Conservation (phyloP, 2,329 filamentous ascomycete genomes). For the Fusarium pseudocircinatum region DNA sequence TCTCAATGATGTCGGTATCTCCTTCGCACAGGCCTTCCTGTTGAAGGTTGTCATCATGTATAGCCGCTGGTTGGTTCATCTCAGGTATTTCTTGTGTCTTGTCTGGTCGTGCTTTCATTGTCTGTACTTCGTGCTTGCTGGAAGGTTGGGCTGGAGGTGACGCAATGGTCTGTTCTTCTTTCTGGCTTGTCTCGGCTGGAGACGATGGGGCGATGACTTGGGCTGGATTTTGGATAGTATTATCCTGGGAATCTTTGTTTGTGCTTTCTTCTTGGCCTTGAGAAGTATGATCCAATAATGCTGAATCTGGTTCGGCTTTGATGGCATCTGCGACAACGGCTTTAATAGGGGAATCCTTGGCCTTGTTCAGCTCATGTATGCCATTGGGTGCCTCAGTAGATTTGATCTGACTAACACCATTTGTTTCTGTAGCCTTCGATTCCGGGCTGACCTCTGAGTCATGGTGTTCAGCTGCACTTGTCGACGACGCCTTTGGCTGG, state of each 20-base stretch:
- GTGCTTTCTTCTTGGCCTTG: not conserved
- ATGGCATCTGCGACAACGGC: not conserved
- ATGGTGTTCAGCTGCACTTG: slow-evolving; percentile 26
- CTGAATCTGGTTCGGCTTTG: slow-evolving; percentile 3
- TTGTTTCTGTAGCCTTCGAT: slow-evolving; percentile 29
- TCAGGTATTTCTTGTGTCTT: slow-evolving; percentile 5
- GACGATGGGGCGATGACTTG: not conserved
- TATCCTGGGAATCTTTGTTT: not conserved
- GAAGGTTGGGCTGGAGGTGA: not conserved
- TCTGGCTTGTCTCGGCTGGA: not conserved
- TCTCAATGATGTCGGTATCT: slow-evolving; percentile 78
- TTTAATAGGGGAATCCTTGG: slow-evolving; percentile 22
- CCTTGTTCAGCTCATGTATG: not conserved
- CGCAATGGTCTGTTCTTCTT: not conserved
- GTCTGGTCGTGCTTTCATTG: not conserved
- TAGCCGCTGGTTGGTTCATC: not conserved
- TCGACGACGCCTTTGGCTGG: slow-evolving; percentile 34
- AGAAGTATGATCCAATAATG: not conserved
- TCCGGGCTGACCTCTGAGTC: slow-evolving; percentile 19
- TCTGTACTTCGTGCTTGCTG: not conserved
- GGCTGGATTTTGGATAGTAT: not conserved
- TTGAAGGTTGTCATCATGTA: slow-evolving; percentile 23
- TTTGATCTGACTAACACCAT: slow-evolving; percentile 2
- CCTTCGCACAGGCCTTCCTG: slow-evolving; percentile 76
- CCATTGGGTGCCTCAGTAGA: not conserved